A percentile compares a stretch with the other conserved stretches of the same genome.
Conservation (phyloP, 495 filamentous ascomycete genomes). For the Talaromyces proteolyticus region DNA sequence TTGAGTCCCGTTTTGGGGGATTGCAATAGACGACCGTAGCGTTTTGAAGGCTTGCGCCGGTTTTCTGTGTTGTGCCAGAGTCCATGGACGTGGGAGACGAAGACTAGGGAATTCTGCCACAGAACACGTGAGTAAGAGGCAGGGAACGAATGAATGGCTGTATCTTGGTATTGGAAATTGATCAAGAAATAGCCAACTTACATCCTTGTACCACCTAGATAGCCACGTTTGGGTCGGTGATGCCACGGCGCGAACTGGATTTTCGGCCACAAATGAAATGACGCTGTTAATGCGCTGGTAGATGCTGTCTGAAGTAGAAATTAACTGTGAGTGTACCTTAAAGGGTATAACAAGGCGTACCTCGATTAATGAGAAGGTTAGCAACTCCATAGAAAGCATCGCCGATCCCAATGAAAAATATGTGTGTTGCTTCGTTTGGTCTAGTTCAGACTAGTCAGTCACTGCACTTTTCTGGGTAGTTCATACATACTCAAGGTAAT, state of each 20-base stretch:
- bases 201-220: conserved; percentile 64
- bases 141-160: too few species aligned
- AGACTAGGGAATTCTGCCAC: conserved; percentile 59
- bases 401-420: conserved; percentile 83
- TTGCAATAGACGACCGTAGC: conserved; percentile 57
- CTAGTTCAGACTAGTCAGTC: conserved; percentile 23
- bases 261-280: conserved; percentile 45
- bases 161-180: neutral
- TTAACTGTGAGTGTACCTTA: neutral
- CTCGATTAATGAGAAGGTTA: conserved; percentile 61
- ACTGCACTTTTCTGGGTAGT: neutral
- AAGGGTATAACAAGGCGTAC: conserved; percentile 28
- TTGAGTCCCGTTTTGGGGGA: conserved; percentile 48
- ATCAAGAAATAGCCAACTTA: conserved; percentile 18
- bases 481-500: conserved; percentile 71
- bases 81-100: conserved; percentile 63
- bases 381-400: conserved; percentile 65
- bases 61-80: conserved; percentile 57
- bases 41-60: conserved; percentile 55
- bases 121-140: neutral
- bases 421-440: conserved; percentile 56
- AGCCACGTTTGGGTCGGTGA: conserved; percentile 58
- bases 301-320: conserved; percentile 27
- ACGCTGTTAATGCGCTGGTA: conserved; percentile 51
- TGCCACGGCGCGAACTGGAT: conserved; percentile 52